Base-by-base conservation (phyloP, 177 flowering plant species). In the Vitis hybrid region DNA sequence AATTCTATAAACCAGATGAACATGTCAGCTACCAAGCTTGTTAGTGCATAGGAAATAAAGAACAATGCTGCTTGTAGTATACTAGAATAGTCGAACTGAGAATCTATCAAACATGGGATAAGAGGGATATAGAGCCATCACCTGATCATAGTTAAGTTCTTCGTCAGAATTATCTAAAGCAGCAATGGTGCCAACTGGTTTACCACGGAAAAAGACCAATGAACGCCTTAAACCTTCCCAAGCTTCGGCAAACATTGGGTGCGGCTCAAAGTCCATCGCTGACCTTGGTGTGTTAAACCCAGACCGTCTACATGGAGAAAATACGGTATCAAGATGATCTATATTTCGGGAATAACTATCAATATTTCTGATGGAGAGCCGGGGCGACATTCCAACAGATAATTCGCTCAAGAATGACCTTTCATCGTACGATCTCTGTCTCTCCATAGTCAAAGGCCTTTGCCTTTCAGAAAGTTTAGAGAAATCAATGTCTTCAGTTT, bases 391-490 rank as follows among this genome's bases (percentile, higher is more conserved):
- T 12, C 76, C 75, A 20, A 67, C 68, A 2, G 88, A 61, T 18
- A 90, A 63, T 26, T 90, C 95, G 62, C 66, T 75, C 13, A 39
- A 39, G 45, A 86, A 68, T 2, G 89, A 83, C 76, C 89, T 80
- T 63, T 85, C 91, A 70, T 88, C 94, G 50, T 53, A 83, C 10
- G 97, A 91, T 65, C 87, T 82, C 72, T 86, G 82, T 61, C 92
- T 75, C 18, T 89, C 92, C 51, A 84, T 81, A 66, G 81, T 87
- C 73, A 89, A 49, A 59, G 79, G 52, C 68, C 89, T 83, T 12
- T 91, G 87, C 74, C 65, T 82, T 12, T 84, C 89, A n/a, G 52
- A 59, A n/a, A 83, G 51, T 76, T 65, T 88, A 3, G 85, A 84
- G 73, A 90, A 83, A 73, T 88, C 93, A 74, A 59, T 76, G 63